Evolutionary conservation across 2,329 filamentous ascomycete genomes (phyloP), one percentile per base, ranked within the genome.

Genomic region (Cladobotryum mycophilum): DNA sequence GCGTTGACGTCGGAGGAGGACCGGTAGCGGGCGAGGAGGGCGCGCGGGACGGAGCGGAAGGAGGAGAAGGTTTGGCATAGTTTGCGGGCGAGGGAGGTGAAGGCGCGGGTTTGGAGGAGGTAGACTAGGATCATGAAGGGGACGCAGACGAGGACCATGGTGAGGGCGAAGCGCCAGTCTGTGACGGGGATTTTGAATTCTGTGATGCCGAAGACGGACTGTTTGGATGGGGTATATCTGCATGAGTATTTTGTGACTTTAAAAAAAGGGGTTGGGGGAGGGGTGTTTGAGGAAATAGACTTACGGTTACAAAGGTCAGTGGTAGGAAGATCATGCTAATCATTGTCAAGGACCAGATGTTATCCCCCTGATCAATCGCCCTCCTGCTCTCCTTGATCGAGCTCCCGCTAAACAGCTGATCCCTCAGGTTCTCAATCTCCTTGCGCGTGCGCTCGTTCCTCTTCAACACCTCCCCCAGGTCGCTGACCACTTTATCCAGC

Each of bases 361-460:
- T 82, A 54, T 82, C 75, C 2, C 81, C 80, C 60, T 85, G 81
- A 50, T 84, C 79, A 35, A 85, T 81, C 14, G 77, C 80, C 56
- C 81, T 76, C 13, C 81, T 67, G 38, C 73, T 77, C 61, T 84
- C 81, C 57, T 81, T 76, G 49, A 85, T 81, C 2, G 72, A 76
- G n/a, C 80, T 84, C 2, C 81, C 81, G 35, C 71, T 78, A 63
- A 84, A 85, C 1, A 85, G 71, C 61, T 84, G 80, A 53, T 84
- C 80, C 47, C 81, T 68, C 52, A 85, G 61, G 4, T 74, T 76
- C 47, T 74, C 67, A 43, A 83, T 80, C 59, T 82, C 78, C 46
- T 74, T 74, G 15, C 78, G 65, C 14, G 76, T 71, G 44, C 74
- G 70, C 56, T 79, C 75, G 51, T 82, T 82, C 49, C 75, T 70